Conservation (phyloP, 169 alveolate species). For the Besnoitia besnoiti region DNA sequence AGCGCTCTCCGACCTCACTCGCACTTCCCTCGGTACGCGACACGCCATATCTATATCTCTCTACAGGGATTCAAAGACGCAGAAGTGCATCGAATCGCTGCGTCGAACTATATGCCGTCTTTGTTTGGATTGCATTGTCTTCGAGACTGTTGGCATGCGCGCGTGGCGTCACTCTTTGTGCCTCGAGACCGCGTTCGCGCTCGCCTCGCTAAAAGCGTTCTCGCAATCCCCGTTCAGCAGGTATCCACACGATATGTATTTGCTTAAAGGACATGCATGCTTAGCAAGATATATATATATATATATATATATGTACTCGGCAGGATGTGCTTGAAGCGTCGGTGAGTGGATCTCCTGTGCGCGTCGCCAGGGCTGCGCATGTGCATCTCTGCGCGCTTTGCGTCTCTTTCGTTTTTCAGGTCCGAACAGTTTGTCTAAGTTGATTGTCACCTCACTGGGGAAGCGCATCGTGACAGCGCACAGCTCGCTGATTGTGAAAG, state of each 20-base stretch:
- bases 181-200: background rate
- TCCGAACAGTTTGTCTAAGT: slow-evolving; percentile 88
- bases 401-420: slow-evolving; percentile 16
- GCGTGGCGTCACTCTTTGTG: background rate
- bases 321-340: background rate
- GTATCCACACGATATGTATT: background rate
- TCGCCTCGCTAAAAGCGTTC: background rate
- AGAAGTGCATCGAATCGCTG: too few relatives aligned
- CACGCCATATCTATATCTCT: background rate
- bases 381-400: background rate
- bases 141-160: too few relatives aligned
- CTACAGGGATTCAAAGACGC: background rate
- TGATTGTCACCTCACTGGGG: slow-evolving; percentile 93
- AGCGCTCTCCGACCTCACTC: slow-evolving; percentile 89
- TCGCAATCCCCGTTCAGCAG: too few relatives aligned
- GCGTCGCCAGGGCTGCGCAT: too few relatives aligned
- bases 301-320: background rate
- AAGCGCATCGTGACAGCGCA: slow-evolving; percentile 94
- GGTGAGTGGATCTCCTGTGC: too few relatives aligned
- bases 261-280: background rate
- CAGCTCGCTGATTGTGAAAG: slow-evolving; percentile 92
- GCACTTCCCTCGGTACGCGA: slow-evolving; percentile 80
- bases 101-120: too few relatives aligned
- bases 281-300: too few relatives aligned
- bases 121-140: too few relatives aligned